Base-by-base conservation (phyloP, 306 rosid genomes). In the Castanea sativa region DNA sequence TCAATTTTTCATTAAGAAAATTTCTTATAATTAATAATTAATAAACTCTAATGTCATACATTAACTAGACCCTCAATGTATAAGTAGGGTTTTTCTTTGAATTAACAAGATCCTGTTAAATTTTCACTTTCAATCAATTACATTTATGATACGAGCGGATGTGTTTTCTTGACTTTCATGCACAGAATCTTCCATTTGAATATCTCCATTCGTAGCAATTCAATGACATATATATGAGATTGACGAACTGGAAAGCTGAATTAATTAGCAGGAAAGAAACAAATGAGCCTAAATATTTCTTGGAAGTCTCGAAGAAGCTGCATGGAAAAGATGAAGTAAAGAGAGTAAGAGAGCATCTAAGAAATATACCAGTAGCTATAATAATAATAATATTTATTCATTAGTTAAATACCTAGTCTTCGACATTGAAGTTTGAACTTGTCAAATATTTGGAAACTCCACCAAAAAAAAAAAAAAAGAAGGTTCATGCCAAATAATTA, bases 351-450 rank as follows among this genome's bases (percentile, higher is more conserved):
- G 53, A 13, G 53, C 53, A 49, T 49, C 53, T 49, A 49, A 10
- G 53, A 49, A 49, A 49, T 49, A 49, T 49, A 49, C 16, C 16
- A 49, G 16, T 49, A 49, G 45, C 45, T 38, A 10, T 49, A 10
- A 11, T 4, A 10, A 49, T 35, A 35, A 38, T 45, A 45, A 49
- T 49, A 49, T 49, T 20, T 57, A n/a, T 57, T 21, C 63, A 6
- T 38, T 11, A 7, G 21, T 57, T 57, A 20, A 57, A 57, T 6
- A n/a, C 63, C 63, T n/a, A 18, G 23, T 56, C 35, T 38, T 43
- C 7, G 18, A 4, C 56, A 52, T 83, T 71, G 78, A 83, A 83
- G 30, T 45, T 83, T 71, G 78, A 83, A 83, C 43, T 45, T 57
- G 84, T 83, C 87, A 79, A 79, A 76, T 38, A 55, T 13, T 13